These are phyloP conservation scores for Gyrodon lividus DNA, from an alignment of 768 basidiomycete genomes.

Conservation along the genomic window DNA sequence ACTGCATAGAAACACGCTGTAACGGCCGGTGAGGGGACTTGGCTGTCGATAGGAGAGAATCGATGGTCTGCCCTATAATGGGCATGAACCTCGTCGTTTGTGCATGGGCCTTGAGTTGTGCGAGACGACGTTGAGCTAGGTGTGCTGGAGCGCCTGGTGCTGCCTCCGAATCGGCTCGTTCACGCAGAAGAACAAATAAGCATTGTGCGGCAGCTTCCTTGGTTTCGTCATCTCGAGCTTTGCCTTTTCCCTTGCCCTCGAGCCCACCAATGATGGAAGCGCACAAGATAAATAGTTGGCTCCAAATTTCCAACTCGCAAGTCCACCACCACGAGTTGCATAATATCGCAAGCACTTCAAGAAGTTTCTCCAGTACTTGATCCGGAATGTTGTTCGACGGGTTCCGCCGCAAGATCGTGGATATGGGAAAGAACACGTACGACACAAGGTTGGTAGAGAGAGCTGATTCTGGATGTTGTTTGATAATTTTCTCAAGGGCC, in stretches of 20 bases:
- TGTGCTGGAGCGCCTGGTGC: constrained; percentile 26
- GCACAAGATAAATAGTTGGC: constrained; percentile 80
- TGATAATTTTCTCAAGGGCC: constrained; percentile 49
- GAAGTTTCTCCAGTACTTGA: constrained; percentile 72
- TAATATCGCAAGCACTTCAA: constrained; percentile 57
- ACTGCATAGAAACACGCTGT: constrained; percentile 60
- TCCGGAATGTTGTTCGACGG: constrained; percentile 67
- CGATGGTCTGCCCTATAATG: constrained; percentile 79
- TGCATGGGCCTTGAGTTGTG: constrained; percentile 40
- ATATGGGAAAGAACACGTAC: constrained; percentile 87
- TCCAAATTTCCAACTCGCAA: constrained; percentile 72
- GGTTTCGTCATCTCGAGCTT: constrained; percentile 76
- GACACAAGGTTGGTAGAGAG: constrained; percentile 65
- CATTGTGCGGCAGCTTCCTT: constrained; percentile 72
- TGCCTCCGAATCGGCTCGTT: constrained; percentile 44
- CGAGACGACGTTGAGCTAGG: constrained; percentile 31
- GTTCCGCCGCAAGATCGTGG: constrained; percentile 80
- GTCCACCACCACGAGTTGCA: constrained; percentile 84
- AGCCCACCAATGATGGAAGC: constrained; percentile 63
- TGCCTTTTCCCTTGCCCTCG: constrained; percentile 66
- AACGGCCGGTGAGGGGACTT: constrained; percentile 58
- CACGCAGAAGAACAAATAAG: constrained; percentile 59
- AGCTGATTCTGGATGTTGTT: constrained; percentile 37
- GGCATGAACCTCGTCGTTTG: constrained; percentile 59
- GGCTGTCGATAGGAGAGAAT: constrained; percentile 62